Conservation (phyloP, 2,329 filamentous ascomycete genomes). For the Colletotrichum aenigma region DNA sequence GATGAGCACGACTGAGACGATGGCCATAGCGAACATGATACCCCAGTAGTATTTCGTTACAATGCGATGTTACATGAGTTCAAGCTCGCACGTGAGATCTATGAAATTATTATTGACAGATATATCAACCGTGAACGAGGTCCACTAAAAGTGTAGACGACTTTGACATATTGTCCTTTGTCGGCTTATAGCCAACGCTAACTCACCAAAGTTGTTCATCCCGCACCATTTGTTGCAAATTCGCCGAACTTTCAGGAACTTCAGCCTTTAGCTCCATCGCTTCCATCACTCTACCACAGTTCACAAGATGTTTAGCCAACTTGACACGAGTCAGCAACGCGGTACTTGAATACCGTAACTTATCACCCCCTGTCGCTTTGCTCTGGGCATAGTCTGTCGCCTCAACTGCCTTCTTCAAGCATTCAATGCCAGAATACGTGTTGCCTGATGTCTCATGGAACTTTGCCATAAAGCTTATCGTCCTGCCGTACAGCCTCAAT, state of each 20-base stretch:
- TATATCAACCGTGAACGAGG: rapidly evolving
- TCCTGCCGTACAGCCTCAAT: not conserved
- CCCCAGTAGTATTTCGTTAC: not conserved
- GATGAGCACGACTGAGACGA: not conserved
- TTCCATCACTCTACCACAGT: no score
- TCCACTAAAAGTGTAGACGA: no score
- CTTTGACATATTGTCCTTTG: no score
- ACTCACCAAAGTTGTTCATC: no score
- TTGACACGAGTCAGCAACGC: no score
- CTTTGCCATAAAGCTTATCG: not conserved
- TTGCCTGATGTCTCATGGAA: not conserved
- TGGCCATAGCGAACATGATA: not conserved
- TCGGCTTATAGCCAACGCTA: no score
- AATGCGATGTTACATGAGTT: not conserved
- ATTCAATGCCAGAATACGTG: not conserved
- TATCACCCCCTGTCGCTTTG: not conserved
- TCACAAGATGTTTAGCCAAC: no score
- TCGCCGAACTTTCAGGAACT: rapidly evolving
- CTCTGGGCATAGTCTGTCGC: not conserved
- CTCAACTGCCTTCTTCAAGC: not conserved
- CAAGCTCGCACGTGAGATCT: not conserved
- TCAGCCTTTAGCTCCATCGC: not conserved
- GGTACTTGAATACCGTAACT: no score
- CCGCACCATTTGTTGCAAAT: not conserved
- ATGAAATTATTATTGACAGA: rapidly evolving